A percentile compares a stretch with the other conserved stretches of the same genome.
Conservation (phyloP, 2,329 filamentous ascomycete species). For the Aspergillus fijiensis region DNA sequence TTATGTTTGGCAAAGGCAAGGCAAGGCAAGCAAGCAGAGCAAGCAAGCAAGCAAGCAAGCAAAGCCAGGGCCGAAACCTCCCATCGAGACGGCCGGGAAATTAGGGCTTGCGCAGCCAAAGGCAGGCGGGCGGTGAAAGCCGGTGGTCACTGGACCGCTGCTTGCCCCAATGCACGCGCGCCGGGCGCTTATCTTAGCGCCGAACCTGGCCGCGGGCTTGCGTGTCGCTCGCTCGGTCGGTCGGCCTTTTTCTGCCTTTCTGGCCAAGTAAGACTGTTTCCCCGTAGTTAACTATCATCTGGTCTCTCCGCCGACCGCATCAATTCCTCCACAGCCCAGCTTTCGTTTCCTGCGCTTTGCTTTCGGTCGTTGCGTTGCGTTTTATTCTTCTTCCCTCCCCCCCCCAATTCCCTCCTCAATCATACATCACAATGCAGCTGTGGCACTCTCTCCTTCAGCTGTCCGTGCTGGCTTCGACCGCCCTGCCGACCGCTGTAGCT, state of each 20-base stretch:
- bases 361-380: not conserved
- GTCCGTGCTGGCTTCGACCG: constrained; percentile 37
- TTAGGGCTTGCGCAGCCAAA: constrained; percentile 36
- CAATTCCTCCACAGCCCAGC: not conserved
- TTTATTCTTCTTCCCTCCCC: not conserved
- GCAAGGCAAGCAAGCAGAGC: not conserved
- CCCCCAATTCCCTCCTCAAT: no score
- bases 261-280: not conserved
- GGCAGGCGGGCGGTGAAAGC: constrained; percentile 15
- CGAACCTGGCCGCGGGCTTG: constrained; percentile 4
- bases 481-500: constrained; percentile 40
- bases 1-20: constrained; percentile 15
- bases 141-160: constrained; percentile 29
- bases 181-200: constrained; percentile 26
- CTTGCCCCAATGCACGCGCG: constrained; percentile 26
- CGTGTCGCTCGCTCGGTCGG: no score
- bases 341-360: constrained; percentile 4
- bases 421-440: constrained; percentile 36
- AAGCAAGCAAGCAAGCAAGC: not conserved
- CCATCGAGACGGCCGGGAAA: constrained; percentile 28
- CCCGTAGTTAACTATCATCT: not conserved
- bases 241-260: not conserved
- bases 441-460: constrained; percentile 37
- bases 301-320: constrained; percentile 18
- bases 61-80: constrained; percentile 11